Base-by-base conservation (phyloP, 129 eudicot genomes). In the Flaveria sonorensis region DNA sequence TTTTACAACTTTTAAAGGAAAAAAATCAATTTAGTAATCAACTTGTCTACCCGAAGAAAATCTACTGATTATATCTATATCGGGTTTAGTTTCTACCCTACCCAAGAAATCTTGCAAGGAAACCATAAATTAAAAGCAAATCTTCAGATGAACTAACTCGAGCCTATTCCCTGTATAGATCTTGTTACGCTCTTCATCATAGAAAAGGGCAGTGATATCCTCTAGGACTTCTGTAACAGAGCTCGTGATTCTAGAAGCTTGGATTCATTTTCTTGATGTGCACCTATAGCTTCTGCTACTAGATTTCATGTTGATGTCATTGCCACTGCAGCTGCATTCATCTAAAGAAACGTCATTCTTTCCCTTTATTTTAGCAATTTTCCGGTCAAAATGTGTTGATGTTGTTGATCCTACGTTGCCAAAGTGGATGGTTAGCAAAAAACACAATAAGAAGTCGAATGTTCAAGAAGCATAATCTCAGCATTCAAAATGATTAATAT, bases 131-230 rank as follows among this genome's bases (percentile, higher is more conserved):
- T 12, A 28, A 28, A 4, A 62, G 28, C 43, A 62, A 62, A 62
- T 52, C 72, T 66, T 88, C 70, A 90, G 84, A 66, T 93, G 98
- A 71, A 93, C 89, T 43, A 93, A 82, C 68, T 96, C 98, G 19
- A 83, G 84, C 74, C 89, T 87, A 45, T 90, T 93, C 6, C 98
- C 98, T 15, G 98, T 93, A 78, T 90, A 93, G 19, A 93, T 93
- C 85, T 93, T 96, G 24, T 93, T 90, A n/a, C 98, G 92, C 40
- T 90, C 98, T 88, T 93, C 98, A 24, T 93, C 95, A 36, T 93
- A 93, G 77, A 88, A 90, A 36, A 93, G 95, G 46, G 98, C 96
- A 0, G 98, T 93, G 7, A 90, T 93, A 75, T 93, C 95, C 71
- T 93, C 95, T n/a, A 93, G 81, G 11, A 96, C 98, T 77, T 93